Evolutionary conservation across 2,329 filamentous ascomycete genomes (phyloP).

Genomic region (Colletotrichum lindemuthianum): DNA sequence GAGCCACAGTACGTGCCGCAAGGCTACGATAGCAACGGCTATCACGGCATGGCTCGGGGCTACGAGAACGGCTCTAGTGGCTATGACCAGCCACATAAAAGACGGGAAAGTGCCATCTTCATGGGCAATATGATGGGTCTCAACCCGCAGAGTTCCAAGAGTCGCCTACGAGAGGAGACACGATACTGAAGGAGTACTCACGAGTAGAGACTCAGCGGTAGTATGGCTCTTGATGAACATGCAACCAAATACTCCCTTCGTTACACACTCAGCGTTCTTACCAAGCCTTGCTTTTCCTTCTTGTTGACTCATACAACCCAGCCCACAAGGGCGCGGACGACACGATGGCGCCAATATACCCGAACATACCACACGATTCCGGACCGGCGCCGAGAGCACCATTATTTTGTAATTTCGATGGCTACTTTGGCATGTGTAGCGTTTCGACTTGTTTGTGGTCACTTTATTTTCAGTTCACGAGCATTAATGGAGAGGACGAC

Average conservation of each 20-base stretch:
- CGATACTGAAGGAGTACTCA: slow-evolving; percentile 48
- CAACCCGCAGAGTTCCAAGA: slow-evolving; percentile 61
- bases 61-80: slow-evolving; percentile 48
- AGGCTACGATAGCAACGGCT: slow-evolving; percentile 38
- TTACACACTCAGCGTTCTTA: slow-evolving; percentile 39
- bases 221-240: slow-evolving; percentile 16
- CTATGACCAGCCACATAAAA: slow-evolving; percentile 56
- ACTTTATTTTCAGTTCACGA: slow-evolving; percentile 6
- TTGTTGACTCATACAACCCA: slow-evolving; percentile 20
- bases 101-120: slow-evolving; percentile 71
- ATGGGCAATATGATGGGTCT: slow-evolving; percentile 60
- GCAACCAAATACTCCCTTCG: slow-evolving; percentile 46
- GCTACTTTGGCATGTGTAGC: background rate
- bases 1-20: slow-evolving; percentile 54
- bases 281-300: slow-evolving; percentile 30
- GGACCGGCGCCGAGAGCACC: slow-evolving; percentile 39
- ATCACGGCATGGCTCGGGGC: slow-evolving; percentile 34
- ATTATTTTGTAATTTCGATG: slow-evolving; percentile 31
- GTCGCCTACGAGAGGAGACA: slow-evolving; percentile 65
- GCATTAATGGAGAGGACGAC: slow-evolving; percentile 14
- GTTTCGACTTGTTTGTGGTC: background rate
- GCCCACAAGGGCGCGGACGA: slow-evolving; percentile 20
- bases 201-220: too few relatives aligned
- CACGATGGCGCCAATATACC: slow-evolving; percentile 34
- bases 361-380: slow-evolving; percentile 32